Conservation (phyloP, 2,329 filamentous ascomycete genomes). For the Golovinomyces cichoracearum region DNA sequence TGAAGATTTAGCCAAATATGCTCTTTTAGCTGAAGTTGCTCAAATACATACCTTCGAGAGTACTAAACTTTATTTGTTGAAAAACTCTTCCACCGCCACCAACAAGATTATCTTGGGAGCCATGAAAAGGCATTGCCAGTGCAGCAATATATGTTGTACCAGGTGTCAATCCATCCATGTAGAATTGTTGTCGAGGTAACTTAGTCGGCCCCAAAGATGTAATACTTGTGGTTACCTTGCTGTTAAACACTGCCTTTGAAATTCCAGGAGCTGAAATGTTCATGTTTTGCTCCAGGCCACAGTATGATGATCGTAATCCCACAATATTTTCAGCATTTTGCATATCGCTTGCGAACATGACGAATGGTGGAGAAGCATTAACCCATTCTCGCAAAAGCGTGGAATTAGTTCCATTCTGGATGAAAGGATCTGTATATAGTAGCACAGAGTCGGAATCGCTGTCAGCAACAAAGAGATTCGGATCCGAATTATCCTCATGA, state of each 20-base stretch:
- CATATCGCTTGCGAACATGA: slow-evolving; percentile 47
- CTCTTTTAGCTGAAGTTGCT: neutral
- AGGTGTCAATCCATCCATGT: slow-evolving; percentile 46
- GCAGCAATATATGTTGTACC: slow-evolving; percentile 49
- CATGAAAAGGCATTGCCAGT: slow-evolving; percentile 34
- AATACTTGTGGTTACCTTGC: slow-evolving; percentile 32
- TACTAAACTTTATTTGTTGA: slow-evolving; percentile 43
- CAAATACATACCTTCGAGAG: slow-evolving; percentile 38
- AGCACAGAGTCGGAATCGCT: slow-evolving; percentile 58
- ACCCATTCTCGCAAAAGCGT: slow-evolving; percentile 28
- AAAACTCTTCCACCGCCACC: slow-evolving; percentile 64
- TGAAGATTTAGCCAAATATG: neutral
- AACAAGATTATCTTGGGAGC: slow-evolving; percentile 27
- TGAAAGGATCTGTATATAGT: slow-evolving; percentile 52
- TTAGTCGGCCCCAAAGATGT: slow-evolving; percentile 39
- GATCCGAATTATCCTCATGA: slow-evolving; percentile 20
- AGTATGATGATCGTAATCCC: slow-evolving; percentile 61
- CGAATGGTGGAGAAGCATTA: slow-evolving; percentile 37
- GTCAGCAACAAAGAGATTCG: slow-evolving; percentile 49
- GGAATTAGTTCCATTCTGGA: slow-evolving; percentile 21
- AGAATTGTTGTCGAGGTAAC: slow-evolving; percentile 67
- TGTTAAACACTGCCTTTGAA: slow-evolving; percentile 22
- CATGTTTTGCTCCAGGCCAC: slow-evolving; percentile 38
- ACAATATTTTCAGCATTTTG: slow-evolving; percentile 19
- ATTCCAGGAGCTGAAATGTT: slow-evolving; percentile 26